Evolutionary conservation across 2,329 filamentous ascomycete genomes (phyloP).

Genomic region (Hypoxylon sp.): DNA sequence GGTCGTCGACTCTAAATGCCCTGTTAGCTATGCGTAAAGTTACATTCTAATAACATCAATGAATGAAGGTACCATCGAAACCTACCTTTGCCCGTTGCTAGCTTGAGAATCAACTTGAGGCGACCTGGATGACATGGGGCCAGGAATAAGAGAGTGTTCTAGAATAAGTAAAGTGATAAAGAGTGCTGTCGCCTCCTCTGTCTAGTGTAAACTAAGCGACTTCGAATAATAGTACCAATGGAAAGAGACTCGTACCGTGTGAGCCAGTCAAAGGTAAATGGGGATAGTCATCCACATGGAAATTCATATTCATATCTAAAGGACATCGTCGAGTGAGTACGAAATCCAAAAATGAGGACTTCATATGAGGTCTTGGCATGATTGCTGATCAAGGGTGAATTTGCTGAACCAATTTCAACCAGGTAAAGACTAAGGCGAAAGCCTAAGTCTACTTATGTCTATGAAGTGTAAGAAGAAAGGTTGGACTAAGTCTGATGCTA

Average conservation of each 20-base stretch:
- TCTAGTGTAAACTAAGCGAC: not conserved
- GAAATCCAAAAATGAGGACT: not conserved
- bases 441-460: not conserved
- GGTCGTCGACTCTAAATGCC: not conserved
- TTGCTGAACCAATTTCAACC: not conserved
- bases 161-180: not conserved
- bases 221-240: not conserved
- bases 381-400: not conserved
- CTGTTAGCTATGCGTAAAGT: not conserved
- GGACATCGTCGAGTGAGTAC: not conserved
- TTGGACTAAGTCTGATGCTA: not conserved
- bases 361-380: not conserved
- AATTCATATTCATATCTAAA: not conserved
- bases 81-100: not conserved
- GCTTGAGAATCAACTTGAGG: not conserved
- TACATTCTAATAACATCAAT: not conserved
- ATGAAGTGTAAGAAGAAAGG: not conserved
- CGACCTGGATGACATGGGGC: slow-evolving; percentile 1
- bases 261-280: not conserved
- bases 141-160: not conserved
- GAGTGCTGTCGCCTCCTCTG: not conserved
- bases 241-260: not conserved
- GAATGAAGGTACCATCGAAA: not conserved
- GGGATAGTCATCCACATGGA: not conserved
- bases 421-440: not conserved